Base-by-base conservation (phyloP, 805 yeast species). In the Dipodascus geniculatus region DNA sequence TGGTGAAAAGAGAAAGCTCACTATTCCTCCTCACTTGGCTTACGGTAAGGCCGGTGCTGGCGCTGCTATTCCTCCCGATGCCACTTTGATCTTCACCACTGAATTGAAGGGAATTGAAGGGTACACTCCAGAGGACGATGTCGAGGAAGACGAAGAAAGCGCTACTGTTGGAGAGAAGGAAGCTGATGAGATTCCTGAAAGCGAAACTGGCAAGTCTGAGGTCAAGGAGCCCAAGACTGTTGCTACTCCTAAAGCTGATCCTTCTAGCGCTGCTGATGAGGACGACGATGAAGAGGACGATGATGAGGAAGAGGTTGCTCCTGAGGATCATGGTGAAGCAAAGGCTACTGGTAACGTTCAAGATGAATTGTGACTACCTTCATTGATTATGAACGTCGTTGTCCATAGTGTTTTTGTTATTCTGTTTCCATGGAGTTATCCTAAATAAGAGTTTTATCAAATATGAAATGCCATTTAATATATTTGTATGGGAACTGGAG, bases 1-100 rank as follows among this genome's bases (percentile, higher is more conserved):
- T 66, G 96, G 96, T 49, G 96, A 89, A 68, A 75, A 82, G 71
- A 78, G 96, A 65, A 82, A 77, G 60, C 73, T 89, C 61, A 78
- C 80, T 24, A 87, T 90, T 64, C 96, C 96, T 49, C 77, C 95
- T 3, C 74, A 76, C 31, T 68, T 87, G 60, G 96, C 79, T 4
- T 89, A 89, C 61, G 97, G 97, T 52, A 68, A 56, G 35, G 49
- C 56, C 6, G 95, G 89, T 51, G 81, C 87, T 52, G 88, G 88
- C 42, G 83, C 83, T 50, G 82, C 78, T 53, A 84, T 84, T 65
- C 96, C 96, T 8, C 82, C 87, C 4, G 79, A 80, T 59, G 81
- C 96, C 3, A 85, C 85, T 49, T 73, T 89, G 64, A 74, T 76
- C 35, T 85, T 85, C 64, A 76, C 74, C 24, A 76, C 86, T 50